Conservation (phyloP, 192 early-diverging fungal species). For the Backusella psychrophila region DNA sequence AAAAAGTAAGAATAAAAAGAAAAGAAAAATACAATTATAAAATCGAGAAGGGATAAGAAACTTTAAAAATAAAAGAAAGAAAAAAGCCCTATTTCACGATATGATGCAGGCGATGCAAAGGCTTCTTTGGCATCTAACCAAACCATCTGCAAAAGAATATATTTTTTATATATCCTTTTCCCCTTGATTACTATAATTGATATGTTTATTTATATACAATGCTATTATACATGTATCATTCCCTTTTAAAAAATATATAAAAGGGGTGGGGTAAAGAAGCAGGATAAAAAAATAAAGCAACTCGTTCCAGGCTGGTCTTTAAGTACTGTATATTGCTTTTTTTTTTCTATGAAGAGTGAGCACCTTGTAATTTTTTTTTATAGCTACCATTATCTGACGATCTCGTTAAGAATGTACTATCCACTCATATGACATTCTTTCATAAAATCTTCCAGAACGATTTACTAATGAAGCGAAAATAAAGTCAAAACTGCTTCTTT, state of each 20-base stretch:
- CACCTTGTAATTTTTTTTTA: not conserved
- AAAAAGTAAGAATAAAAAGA: not conserved
- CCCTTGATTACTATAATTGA: not conserved
- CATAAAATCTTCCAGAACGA: not conserved
- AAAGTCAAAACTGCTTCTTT: not conserved
- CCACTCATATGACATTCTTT: not conserved
- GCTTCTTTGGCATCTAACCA: conserved; percentile 11
- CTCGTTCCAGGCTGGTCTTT: not conserved
- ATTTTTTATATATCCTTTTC: not conserved
- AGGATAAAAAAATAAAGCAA: not conserved
- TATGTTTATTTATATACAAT: conserved; percentile 4
- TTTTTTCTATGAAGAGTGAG: not conserved
- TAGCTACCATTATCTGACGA: not conserved
- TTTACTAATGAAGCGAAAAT: not conserved
- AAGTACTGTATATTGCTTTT: not conserved
- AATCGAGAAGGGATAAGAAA: not conserved
- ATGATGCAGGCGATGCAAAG: not conserved
- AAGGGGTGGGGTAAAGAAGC: not conserved
- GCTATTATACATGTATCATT: not conserved
- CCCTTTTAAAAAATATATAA: not conserved
- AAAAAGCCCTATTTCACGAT: not conserved
- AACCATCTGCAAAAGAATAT: conserved; percentile 6
- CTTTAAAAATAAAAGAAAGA: not conserved
- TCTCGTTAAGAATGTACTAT: not conserved
- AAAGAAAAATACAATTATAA: not conserved